Percentiles rank a stretch among this genome's conserved stretches.
These are phyloP conservation scores for Vitis vinifera DNA, from an alignment of 164 flowering plant species.

Conservation along the genomic window DNA sequence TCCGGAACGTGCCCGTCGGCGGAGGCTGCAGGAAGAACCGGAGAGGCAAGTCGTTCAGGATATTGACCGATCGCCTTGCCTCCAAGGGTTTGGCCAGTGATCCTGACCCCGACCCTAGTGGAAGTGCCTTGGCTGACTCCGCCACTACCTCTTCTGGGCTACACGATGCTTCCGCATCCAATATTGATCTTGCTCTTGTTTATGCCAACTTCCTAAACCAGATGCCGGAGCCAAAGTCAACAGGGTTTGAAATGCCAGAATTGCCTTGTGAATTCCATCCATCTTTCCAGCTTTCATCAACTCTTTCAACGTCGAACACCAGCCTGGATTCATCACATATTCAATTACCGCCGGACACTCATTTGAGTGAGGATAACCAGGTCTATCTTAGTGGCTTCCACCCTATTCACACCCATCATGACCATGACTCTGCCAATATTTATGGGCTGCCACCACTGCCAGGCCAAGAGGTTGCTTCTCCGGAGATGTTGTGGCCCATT, in stretches of 20 bases:
- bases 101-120: background rate
- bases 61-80: slow-evolving; percentile 10
- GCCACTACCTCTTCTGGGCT: background rate
- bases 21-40: slow-evolving; percentile 62
- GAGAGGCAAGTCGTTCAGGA: slow-evolving; percentile 26
- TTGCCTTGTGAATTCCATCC: slow-evolving; percentile 20
- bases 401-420: slow-evolving; percentile 15
- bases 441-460: slow-evolving; percentile 45
- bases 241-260: slow-evolving; percentile 10
- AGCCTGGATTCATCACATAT: background rate
- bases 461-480: slow-evolving; percentile 22
- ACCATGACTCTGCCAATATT: slow-evolving; percentile 2
- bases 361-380: slow-evolving; percentile 11
- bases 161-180: slow-evolving; percentile 18
- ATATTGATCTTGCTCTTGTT: slow-evolving; percentile 58
- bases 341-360: slow-evolving; percentile 10
- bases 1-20: slow-evolving; percentile 59
- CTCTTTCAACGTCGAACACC: background rate
- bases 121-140: background rate
- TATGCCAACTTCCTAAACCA: slow-evolving; percentile 57
- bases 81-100: slow-evolving; percentile 1
- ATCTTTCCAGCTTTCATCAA: background rate
- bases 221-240: slow-evolving; percentile 7
- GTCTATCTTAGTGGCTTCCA: slow-evolving; percentile 15
- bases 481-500: slow-evolving; percentile 17